These are phyloP conservation scores for Dothidotthia symphoricarpi DNA, from an alignment of 2,329 filamentous ascomycete genomes.

Conservation along the genomic window DNA sequence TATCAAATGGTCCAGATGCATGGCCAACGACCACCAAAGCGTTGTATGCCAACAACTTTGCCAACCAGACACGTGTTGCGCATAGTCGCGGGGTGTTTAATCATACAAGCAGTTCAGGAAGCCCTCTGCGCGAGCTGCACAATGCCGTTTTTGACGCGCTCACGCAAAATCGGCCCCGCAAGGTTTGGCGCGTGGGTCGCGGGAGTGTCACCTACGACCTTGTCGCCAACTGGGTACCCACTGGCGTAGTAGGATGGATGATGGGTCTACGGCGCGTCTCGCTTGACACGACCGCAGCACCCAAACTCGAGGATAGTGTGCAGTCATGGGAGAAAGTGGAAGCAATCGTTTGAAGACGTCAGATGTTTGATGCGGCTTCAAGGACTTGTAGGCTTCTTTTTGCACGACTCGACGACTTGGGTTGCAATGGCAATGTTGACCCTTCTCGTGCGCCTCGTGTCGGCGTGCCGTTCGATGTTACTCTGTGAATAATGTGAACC, in stretches of 20 bases:
- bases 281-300: slow-evolving; percentile 32
- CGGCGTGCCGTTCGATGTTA: no score
- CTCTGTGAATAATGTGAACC: no score
- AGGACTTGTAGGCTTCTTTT: no score
- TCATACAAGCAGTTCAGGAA: slow-evolving; percentile 56
- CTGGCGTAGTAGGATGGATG: slow-evolving; percentile 84
- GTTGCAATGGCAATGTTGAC: no score
- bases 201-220: slow-evolving; percentile 83
- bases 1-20: slow-evolving; percentile 36
- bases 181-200: slow-evolving; percentile 75
- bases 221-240: slow-evolving; percentile 77
- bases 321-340: slow-evolving; percentile 50
- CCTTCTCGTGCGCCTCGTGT: no score
- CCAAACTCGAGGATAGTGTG: slow-evolving; percentile 46
- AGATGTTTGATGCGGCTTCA: neutral
- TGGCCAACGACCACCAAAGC: slow-evolving; percentile 39
- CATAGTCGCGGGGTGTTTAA: slow-evolving; percentile 55
- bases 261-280: slow-evolving; percentile 69
- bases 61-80: slow-evolving; percentile 37
- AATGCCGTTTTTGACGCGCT: slow-evolving; percentile 89
- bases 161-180: slow-evolving; percentile 58
- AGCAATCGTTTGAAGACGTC: slow-evolving; percentile 10
- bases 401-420: no score
- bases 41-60: slow-evolving; percentile 41
- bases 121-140: slow-evolving; percentile 74